These are phyloP conservation scores for Fagopyrum esculentum DNA, from an alignment of 148 eudicot genomes.

Conservation along the genomic window DNA sequence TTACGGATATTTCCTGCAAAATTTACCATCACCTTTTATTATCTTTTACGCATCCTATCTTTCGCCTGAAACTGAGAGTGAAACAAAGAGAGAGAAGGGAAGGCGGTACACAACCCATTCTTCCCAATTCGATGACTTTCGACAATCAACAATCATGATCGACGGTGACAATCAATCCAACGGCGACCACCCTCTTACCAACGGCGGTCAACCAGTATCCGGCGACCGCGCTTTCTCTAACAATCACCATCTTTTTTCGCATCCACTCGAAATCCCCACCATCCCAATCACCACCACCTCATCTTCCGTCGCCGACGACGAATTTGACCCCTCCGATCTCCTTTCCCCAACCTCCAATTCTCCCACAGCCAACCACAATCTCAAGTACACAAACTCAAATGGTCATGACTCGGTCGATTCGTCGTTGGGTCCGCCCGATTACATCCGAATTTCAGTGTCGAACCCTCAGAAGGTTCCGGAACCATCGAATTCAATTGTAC, in stretches of 20 bases:
- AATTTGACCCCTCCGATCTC: slow-evolving; percentile 11
- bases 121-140: slow-evolving; percentile 4
- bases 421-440: neutral
- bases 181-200: slow-evolving; percentile 9
- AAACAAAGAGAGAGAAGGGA: neutral
- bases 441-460: slow-evolving; percentile 12
- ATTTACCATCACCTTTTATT: neutral
- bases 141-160: slow-evolving; percentile 7
- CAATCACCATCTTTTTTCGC: slow-evolving; percentile 1
- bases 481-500: slow-evolving; percentile 11
- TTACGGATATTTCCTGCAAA: neutral
- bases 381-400: neutral
- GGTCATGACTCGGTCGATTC: neutral
- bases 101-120: neutral
- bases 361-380: neutral
- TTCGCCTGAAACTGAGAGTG: neutral
- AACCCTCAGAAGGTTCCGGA: slow-evolving; percentile 13
- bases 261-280: slow-evolving; percentile 6
- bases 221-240: neutral
- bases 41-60: neutral
- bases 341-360: slow-evolving; percentile 3
- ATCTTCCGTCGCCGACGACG: neutral
- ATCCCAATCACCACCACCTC: neutral
- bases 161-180: slow-evolving; percentile 5
- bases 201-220: slow-evolving; percentile 8